Conservation (phyloP, 306 rosid species). For the barrel medic (Medicago truncatula) region MtrunA17r5.0-ANR NC_053046.1:32109001-32109500, state of each 20-base stretch:
- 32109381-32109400: background rate
- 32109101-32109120: background rate
- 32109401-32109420: background rate
- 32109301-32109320: background rate
- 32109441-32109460: background rate
- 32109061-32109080: background rate
- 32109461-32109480: too few relatives aligned
- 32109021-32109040: background rate
- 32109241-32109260: background rate
- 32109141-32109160: background rate
- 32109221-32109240: background rate
- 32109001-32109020: background rate
- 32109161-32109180: background rate
- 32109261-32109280: background rate
- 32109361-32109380: background rate
- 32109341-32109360: background rate
- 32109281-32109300: background rate
- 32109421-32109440: background rate
- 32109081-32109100: background rate
- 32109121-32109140: conserved; percentile 1
- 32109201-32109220: background rate
- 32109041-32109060: background rate
- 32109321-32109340: background rate
- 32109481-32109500: background rate
- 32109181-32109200: background rate